phyloP scores from a whole-genome alignment of 148 eudicot species.

The Polygonum aviculare region DNA sequence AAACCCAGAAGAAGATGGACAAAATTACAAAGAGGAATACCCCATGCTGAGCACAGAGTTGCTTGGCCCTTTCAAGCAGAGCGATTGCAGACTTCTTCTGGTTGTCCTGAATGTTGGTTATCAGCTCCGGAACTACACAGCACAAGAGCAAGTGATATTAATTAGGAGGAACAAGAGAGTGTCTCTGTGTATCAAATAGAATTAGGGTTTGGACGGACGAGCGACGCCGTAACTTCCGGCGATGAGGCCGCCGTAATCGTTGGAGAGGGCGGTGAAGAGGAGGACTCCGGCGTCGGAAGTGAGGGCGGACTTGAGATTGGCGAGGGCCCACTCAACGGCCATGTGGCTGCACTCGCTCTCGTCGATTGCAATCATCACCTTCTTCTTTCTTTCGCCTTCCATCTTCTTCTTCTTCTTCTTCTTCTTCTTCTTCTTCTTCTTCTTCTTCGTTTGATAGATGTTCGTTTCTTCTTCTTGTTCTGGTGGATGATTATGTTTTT shows the following conservation, averaged over 20 bases:
- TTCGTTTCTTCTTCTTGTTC: too few relatives aligned
- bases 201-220: slow-evolving; percentile 20
- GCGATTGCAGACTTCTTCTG: slow-evolving; percentile 31
- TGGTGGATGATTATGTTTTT: too few relatives aligned
- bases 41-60: slow-evolving; percentile 43
- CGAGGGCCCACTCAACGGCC: slow-evolving; percentile 49
- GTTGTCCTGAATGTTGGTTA: slow-evolving; percentile 37
- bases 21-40: slow-evolving; percentile 20
- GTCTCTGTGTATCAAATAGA: background rate
- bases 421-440: slow-evolving; percentile 1
- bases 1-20: background rate
- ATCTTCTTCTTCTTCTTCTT: slow-evolving; percentile 8
- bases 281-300: slow-evolving; percentile 23
- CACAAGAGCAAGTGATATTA: background rate
- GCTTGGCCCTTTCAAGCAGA: slow-evolving; percentile 50
- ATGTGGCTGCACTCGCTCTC: slow-evolving; percentile 43
- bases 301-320: slow-evolving; percentile 20
- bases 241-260: slow-evolving; percentile 31
- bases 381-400: slow-evolving; percentile 18
- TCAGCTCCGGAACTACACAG: slow-evolving; percentile 38
- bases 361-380: slow-evolving; percentile 54
- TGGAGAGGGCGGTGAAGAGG: slow-evolving; percentile 34
- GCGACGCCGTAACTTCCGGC: slow-evolving; percentile 43
- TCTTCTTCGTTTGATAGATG: too few relatives aligned
- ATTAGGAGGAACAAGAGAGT: background rate